Percentiles rank a stretch among this genome's conserved stretches.
phyloP scores from a whole-genome alignment of 1,284 basidiomycete genomes.

The Leccinum pseudoinsigne region DNA sequence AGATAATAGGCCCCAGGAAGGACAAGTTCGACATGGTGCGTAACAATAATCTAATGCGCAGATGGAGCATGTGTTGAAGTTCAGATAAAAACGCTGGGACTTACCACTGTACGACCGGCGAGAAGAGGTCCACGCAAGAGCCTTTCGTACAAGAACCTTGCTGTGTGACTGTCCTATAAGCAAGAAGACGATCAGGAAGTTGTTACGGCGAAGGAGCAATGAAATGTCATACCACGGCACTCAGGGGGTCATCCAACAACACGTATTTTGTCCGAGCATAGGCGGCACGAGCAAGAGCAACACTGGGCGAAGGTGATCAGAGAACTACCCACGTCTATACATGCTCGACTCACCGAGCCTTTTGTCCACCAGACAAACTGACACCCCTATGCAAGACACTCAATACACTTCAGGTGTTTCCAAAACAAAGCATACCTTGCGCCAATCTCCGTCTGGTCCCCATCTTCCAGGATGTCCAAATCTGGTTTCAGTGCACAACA shows the following conservation, averaged over 20 bases:
- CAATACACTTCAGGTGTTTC: neutral
- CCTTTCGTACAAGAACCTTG: conserved; percentile 54
- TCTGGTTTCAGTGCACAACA: conserved; percentile 67
- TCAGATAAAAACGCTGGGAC: conserved; percentile 13
- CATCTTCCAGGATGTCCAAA: conserved; percentile 46
- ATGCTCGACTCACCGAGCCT: conserved; percentile 39
- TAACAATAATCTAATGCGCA: conserved; percentile 50
- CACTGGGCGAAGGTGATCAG: conserved; percentile 32
- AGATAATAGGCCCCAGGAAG: conserved; percentile 57
- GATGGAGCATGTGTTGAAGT: neutral
- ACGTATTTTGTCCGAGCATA: conserved; percentile 54
- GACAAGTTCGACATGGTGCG: conserved; percentile 65
- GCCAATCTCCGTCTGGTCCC: conserved; percentile 35
- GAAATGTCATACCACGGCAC: conserved; percentile 44
- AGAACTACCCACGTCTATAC: neutral
- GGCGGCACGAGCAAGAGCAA: conserved; percentile 56
- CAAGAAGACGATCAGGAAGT: neutral
- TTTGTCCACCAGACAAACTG: conserved; percentile 53
- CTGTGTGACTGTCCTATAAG: conserved; percentile 58
- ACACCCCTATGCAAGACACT: conserved; percentile 37
- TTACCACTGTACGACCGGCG: conserved; percentile 56
- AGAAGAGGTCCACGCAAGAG: conserved; percentile 56
- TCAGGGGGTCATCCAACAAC: conserved; percentile 59
- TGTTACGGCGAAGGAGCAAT: neutral
- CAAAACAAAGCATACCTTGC: conserved; percentile 26